phyloP scores from a whole-genome alignment of 345 rosid species.

The Carallia pectinifolia region DNA sequence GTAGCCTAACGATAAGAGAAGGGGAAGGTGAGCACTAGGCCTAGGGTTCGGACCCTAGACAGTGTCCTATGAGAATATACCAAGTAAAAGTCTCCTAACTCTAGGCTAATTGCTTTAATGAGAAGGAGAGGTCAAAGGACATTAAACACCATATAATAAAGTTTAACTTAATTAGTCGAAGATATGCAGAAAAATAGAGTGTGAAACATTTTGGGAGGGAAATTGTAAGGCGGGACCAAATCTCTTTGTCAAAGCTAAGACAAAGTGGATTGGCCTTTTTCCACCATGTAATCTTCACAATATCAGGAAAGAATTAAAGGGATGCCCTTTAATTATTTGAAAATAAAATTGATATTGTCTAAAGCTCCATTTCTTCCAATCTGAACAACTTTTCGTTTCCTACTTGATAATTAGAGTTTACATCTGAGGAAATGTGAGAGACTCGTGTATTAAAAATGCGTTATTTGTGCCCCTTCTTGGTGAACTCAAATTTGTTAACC shows the following conservation, averaged over 20 bases:
- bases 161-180: conserved; percentile 9
- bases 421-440: too few species aligned
- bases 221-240: conserved; percentile 15
- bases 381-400: conserved; percentile 36
- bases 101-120: conserved; percentile 21
- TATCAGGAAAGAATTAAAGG: background rate
- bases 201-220: conserved; percentile 11
- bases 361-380: too few species aligned
- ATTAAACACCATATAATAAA: conserved; percentile 11
- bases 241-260: conserved; percentile 30
- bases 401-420: background rate
- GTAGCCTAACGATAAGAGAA: too few species aligned
- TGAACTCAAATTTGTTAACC: too few species aligned
- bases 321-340: background rate
- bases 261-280: conserved; percentile 13
- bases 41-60: too few species aligned
- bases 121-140: conserved; percentile 37
- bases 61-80: conserved; percentile 8
- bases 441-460: too few species aligned
- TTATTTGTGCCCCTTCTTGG: too few species aligned
- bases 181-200: background rate
- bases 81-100: conserved; percentile 40
- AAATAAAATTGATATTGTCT: too few species aligned
- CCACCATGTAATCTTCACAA: background rate
- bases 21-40: too few species aligned